phyloP scores from a whole-genome alignment of 2,329 filamentous ascomycete species.

The Pseudogymnoascus sp. region DNA sequence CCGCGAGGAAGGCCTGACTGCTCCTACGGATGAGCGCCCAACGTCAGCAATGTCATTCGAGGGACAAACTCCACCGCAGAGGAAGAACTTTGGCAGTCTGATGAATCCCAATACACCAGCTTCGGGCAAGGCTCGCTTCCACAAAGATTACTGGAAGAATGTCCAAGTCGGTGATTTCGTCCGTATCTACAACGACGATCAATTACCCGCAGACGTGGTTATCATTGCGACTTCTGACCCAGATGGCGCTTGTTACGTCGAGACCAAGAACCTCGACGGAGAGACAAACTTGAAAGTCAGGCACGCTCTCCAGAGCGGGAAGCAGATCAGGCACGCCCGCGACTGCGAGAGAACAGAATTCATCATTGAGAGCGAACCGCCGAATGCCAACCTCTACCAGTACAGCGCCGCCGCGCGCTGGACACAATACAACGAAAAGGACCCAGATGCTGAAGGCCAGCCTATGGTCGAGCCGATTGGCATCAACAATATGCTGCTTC shows the following conservation, averaged over 20 bases:
- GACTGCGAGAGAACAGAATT: constrained; percentile 91
- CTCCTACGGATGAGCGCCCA: not conserved
- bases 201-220: constrained; percentile 87
- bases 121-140: constrained; percentile 72
- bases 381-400: constrained; percentile 89
- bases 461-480: constrained; percentile 91
- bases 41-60: not conserved
- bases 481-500: constrained; percentile 90
- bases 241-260: constrained; percentile 92
- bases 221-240: constrained; percentile 88
- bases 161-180: constrained; percentile 94
- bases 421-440: constrained; percentile 63
- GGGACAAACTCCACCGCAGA: not conserved
- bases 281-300: constrained; percentile 97
- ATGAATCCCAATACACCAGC: constrained; percentile 64
- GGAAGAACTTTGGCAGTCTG: constrained; percentile 33
- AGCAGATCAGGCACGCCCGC: constrained; percentile 74
- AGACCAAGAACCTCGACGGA: constrained; percentile 96
- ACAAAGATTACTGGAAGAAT: constrained; percentile 91
- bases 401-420: constrained; percentile 88
- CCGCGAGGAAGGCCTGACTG: constrained; percentile 27
- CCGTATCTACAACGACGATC: constrained; percentile 91
- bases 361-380: constrained; percentile 80
- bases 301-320: constrained; percentile 78
- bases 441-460: constrained; percentile 53